These are phyloP conservation scores for Nepenthes alata DNA, from an alignment of 179 eudicot species.

Conservation along the genomic window DNA sequence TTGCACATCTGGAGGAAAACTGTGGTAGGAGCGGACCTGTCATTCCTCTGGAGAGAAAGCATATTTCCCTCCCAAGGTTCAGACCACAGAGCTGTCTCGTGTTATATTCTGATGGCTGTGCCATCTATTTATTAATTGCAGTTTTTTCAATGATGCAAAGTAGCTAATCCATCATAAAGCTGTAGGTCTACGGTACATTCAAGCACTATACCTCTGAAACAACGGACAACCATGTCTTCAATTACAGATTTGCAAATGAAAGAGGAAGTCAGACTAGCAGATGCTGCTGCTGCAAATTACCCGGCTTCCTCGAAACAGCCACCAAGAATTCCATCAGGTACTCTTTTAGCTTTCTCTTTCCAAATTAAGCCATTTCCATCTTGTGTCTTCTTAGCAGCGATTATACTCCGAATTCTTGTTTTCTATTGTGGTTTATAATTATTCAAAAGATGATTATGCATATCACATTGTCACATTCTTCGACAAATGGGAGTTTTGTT, in stretches of 20 bases:
- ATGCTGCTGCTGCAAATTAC: slow-evolving; percentile 29
- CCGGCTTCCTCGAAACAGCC: slow-evolving; percentile 43
- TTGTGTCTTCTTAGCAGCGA: no score
- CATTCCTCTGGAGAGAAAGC: slow-evolving; percentile 64
- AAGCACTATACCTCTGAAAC: slow-evolving; percentile 48
- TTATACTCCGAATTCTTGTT: no score
- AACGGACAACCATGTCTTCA: slow-evolving; percentile 19
- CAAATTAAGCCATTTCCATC: no score
- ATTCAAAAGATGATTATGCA: no score
- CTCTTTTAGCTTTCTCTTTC: no score
- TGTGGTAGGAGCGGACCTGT: slow-evolving; percentile 48
- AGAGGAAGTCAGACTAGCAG: slow-evolving; percentile 25
- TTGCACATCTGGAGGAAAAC: slow-evolving; percentile 7
- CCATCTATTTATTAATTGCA: no score
- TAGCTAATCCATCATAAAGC: no score
- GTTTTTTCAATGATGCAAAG: no score
- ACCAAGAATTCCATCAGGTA: slow-evolving; percentile 60
- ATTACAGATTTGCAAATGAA: slow-evolving; percentile 32
- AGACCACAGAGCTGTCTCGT: neutral
- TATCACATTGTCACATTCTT: no score
- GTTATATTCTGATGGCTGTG: neutral
- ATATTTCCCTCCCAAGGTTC: slow-evolving; percentile 72
- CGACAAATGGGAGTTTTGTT: no score
- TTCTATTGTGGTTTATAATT: no score
- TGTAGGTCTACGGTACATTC: slow-evolving; percentile 67